Conservation (phyloP, 345 rosid species). For the Moricandia moricandioides region DNA sequence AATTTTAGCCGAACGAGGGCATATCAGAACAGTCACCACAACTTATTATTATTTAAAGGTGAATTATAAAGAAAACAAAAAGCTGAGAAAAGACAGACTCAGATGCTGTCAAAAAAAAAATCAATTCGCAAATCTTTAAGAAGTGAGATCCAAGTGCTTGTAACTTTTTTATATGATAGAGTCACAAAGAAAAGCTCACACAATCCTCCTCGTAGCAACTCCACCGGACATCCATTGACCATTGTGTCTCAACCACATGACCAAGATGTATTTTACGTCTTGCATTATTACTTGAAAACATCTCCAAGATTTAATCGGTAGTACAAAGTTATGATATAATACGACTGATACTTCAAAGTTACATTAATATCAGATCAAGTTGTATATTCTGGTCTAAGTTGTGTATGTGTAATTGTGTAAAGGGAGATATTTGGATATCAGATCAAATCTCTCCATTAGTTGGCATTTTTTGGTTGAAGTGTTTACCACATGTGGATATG, state of each 20-base stretch:
- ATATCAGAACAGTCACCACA: slow-evolving; percentile 16
- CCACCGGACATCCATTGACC: slow-evolving; percentile 18
- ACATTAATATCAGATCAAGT: neutral
- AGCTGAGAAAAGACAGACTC: neutral
- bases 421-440: neutral
- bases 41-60: neutral
- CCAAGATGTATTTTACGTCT: neutral
- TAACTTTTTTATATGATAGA: slow-evolving; percentile 7
- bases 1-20: slow-evolving; percentile 15
- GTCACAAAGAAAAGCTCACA: slow-evolving; percentile 23
- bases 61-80: neutral
- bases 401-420: neutral
- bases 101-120: neutral
- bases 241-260: neutral
- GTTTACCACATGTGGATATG: slow-evolving; percentile 23
- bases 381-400: neutral
- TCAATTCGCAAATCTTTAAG: neutral
- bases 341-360: neutral
- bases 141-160: slow-evolving; percentile 23
- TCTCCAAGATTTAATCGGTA: neutral
- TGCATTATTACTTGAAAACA: neutral
- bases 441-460: neutral
- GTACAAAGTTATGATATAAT: neutral
- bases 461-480: slow-evolving; percentile 3
- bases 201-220: slow-evolving; percentile 20